Conservation (phyloP, 2,329 filamentous ascomycete genomes). For the Coleophoma cylindrospora region DNA sequence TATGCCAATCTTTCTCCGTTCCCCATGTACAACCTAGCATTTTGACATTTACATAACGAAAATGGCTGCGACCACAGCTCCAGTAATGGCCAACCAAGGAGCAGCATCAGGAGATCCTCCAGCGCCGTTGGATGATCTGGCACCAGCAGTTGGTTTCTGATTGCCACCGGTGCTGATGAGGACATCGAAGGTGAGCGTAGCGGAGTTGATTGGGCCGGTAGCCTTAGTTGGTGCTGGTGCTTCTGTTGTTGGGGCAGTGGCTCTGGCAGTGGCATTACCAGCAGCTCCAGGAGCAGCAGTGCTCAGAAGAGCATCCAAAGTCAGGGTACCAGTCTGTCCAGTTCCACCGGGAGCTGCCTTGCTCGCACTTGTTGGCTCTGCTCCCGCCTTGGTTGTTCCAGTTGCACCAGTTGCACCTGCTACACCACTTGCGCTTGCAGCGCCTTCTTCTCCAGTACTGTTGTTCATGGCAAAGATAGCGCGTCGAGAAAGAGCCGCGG, state of each 20-base stretch:
- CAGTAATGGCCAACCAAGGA: constrained; percentile 10
- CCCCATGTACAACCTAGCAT: not conserved
- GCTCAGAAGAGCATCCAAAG: not conserved
- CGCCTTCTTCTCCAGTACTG: not conserved
- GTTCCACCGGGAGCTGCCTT: not conserved
- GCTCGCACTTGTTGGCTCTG: too few species aligned
- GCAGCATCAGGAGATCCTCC: constrained; percentile 1
- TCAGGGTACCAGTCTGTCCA: not conserved
- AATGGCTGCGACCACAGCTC: constrained; percentile 11
- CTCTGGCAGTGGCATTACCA: not conserved
- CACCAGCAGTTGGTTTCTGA: not conserved
- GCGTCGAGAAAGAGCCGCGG: not conserved
- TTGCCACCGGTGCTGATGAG: not conserved
- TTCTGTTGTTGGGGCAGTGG: not conserved
- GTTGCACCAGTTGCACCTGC: not conserved
- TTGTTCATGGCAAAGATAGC: not conserved
- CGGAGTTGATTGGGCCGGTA: not conserved
- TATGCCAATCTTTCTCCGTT: not conserved
- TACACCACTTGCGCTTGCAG: not conserved
- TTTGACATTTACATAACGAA: constrained; percentile 7
- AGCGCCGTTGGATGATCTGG: constrained; percentile 1
- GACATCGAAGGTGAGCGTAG: not conserved
- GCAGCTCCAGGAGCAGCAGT: not conserved
- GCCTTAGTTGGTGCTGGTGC: not conserved
- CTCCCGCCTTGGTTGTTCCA: not conserved